Conservation (phyloP, 169 alveolate species). For the Eimeria tenella region DNA sequence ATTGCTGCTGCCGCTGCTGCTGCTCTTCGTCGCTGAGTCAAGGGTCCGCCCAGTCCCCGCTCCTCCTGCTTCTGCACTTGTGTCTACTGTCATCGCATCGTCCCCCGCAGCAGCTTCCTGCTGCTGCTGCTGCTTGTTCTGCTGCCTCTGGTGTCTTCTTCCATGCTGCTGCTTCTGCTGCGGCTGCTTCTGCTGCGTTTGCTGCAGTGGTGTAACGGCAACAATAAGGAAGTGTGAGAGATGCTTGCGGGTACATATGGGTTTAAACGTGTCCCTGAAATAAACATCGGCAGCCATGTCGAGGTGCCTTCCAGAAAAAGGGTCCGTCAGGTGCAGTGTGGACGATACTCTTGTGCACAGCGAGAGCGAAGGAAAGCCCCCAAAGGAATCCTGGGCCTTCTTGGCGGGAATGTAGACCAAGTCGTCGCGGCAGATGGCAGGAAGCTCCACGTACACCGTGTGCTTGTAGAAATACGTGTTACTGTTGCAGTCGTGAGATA, state of each 20-base stretch:
- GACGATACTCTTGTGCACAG: slow-evolving; percentile 89
- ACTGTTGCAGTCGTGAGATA: slow-evolving; percentile 91
- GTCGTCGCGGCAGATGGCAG: slow-evolving; percentile 98
- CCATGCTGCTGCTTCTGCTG: background rate
- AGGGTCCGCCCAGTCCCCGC: background rate
- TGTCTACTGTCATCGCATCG: background rate
- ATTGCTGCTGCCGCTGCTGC: background rate
- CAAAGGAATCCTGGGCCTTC: slow-evolving; percentile 88
- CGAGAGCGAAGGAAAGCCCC: slow-evolving; percentile 94
- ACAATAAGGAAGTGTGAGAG: slow-evolving; percentile 67
- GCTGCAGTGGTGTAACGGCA: slow-evolving; percentile 26
- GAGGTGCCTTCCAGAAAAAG: slow-evolving; percentile 87
- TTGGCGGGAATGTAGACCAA: slow-evolving; percentile 94
- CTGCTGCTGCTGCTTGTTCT: slow-evolving; percentile 11
- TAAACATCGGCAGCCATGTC: slow-evolving; percentile 87
- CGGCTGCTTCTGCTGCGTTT: background rate
- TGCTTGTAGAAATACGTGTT: slow-evolving; percentile 90
- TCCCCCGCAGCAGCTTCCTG: background rate
- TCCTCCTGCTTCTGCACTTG: background rate
- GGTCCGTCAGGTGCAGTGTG: slow-evolving; percentile 90
- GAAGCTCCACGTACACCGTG: slow-evolving; percentile 95
- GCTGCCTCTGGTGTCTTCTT: background rate
- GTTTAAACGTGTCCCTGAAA: slow-evolving; percentile 82
- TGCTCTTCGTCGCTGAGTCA: background rate
- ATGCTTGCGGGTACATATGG: slow-evolving; percentile 81